Evolutionary conservation across 495 filamentous ascomycete species (phyloP), one percentile per base, ranked within the genome.

Genomic region (Polyplosphaeria fusca): DNA sequence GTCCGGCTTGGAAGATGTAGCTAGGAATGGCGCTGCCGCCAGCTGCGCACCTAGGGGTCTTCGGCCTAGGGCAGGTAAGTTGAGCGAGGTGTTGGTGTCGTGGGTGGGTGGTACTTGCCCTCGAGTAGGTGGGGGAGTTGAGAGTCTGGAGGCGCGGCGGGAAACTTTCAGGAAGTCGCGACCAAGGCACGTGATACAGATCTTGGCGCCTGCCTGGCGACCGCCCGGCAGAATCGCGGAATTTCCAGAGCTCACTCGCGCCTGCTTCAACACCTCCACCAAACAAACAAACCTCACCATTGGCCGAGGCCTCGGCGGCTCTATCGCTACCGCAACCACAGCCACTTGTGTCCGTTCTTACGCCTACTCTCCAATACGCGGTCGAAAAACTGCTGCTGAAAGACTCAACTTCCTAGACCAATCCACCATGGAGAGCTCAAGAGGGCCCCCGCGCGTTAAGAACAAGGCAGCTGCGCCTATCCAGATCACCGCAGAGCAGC

Each of bases 401-500:
- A n/a, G n/a, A n/a, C n/a, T n/a, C n/a, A n/a, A n/a, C n/a, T n/a
- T n/a, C n/a, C n/a, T n/a, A n/a, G n/a, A n/a, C n/a, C n/a, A n/a
- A n/a, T n/a, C 51, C 70, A 77, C 55, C 52, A 98, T 98, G 93
- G 93, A 97, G 80, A 79, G 85, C 27, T 88, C 93, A 65, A 88
- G 93, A 30, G 93, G 93, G 65, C 91, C 93, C 49, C 92, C 94
- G 3, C 78, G 91, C 79, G 94, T 98, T 76, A 96, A 96, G 69
- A 96, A 98, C 77, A 98, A 98, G 85, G 86, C 86, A 58, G 76
- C 93, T 4, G 72, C 74, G 5, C 66, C 67, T 11, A 52, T 68
- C 20, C 91, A 96, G 77, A 95, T 96, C 66, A 91, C 86, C 52
- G 93, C 93, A 61, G 93, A 98, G 75, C 93, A 98, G 78, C 84